phyloP scores from a whole-genome alignment of 305 asterid genomes.

The Petunia hybrid region DNA sequence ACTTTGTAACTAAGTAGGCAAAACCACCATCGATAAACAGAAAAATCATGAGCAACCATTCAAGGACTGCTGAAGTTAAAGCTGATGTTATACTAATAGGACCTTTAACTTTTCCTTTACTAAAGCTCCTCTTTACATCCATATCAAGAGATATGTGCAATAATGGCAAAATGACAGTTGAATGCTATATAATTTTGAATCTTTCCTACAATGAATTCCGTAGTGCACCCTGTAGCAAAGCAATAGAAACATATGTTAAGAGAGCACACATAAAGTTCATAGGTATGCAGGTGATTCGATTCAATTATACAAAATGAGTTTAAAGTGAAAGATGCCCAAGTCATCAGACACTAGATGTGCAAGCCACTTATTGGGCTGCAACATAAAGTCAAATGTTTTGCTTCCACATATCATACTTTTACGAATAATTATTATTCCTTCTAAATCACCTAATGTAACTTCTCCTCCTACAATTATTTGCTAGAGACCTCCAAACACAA shows the following conservation, averaged over 20 bases:
- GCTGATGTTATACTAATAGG: constrained; percentile 50
- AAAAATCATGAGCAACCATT: constrained; percentile 82
- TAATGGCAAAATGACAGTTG: constrained; percentile 1
- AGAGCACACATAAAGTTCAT: background rate
- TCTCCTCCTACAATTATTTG: background rate
- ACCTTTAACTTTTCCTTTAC: constrained; percentile 40
- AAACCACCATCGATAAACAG: constrained; percentile 70
- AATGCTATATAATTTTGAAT: background rate
- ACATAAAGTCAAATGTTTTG: constrained; percentile 9
- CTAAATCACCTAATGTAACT: background rate
- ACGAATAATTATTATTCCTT: background rate
- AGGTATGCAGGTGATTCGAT: constrained; percentile 1
- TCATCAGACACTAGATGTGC: background rate
- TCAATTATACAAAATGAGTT: background rate
- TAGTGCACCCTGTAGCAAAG: constrained; percentile 17
- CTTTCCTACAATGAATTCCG: background rate
- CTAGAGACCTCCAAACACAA: background rate
- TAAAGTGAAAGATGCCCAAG: background rate
- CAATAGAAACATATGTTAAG: constrained; percentile 8
- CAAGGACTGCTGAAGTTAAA: constrained; percentile 72
- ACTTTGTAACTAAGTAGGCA: constrained; percentile 69
- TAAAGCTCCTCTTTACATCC: constrained; percentile 48
- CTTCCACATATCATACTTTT: background rate
- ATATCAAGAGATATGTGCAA: constrained; percentile 39
- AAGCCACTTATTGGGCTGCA: background rate